These are phyloP conservation scores for Bacterosira constricta DNA, from an alignment of 108 stramenopile species.

Conservation along the genomic window DNA sequence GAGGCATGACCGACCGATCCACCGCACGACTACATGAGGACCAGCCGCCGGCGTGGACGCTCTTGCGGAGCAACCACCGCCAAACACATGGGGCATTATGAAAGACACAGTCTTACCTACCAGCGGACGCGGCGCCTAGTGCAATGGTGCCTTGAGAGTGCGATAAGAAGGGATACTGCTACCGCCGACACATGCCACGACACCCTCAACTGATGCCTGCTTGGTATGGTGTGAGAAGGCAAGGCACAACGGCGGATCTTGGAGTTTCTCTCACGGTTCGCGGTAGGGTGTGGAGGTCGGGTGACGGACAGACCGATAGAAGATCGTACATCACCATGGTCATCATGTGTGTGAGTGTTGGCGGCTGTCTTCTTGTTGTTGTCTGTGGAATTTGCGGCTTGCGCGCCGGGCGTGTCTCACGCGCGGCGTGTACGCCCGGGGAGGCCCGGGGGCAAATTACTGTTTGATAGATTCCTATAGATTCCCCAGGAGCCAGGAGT, in stretches of 20 bases:
- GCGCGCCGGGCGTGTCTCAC: background rate
- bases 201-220: background rate
- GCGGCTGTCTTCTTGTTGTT: no score
- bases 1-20: no score
- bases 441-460: background rate
- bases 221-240: background rate
- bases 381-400: background rate
- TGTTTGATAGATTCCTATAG: no score
- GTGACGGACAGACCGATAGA: conserved; percentile 26
- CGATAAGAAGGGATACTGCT: background rate
- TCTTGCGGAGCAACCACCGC: background rate
- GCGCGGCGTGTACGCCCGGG: background rate
- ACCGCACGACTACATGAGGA: background rate
- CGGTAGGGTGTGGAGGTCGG: conserved; percentile 27
- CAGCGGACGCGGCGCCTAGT: background rate
- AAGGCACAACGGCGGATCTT: background rate
- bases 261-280: background rate
- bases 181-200: no score
- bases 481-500: no score
- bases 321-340: conserved; percentile 2
- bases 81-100: background rate
- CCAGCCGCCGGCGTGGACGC: background rate
- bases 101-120: no score
- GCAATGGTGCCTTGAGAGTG: background rate
- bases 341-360: no score